phyloP scores from a whole-genome alignment of 352 stramenopile genomes.

The Globisporangium radiosum region DNA sequence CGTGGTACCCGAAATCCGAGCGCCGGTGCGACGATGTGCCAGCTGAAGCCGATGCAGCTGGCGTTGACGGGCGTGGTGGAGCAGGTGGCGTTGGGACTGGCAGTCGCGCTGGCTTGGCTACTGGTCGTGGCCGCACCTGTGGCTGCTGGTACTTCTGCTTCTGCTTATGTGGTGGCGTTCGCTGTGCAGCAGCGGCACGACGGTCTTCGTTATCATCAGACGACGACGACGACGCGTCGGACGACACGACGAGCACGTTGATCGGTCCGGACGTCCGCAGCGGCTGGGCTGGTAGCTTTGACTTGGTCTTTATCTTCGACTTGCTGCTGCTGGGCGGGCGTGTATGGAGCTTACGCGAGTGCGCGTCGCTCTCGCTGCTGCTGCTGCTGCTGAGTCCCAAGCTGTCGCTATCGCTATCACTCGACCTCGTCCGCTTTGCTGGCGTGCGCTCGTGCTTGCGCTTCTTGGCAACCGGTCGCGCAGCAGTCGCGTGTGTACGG shows the following conservation, averaged over 20 bases:
- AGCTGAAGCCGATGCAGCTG: background rate
- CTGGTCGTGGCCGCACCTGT: background rate
- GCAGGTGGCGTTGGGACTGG: background rate
- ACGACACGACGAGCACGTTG: background rate
- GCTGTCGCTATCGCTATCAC: conserved; percentile 1
- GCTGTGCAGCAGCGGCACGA: background rate
- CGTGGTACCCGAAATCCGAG: conserved; percentile 2
- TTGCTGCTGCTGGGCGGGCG: background rate
- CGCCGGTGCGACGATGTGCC: background rate
- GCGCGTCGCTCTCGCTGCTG: conserved; percentile 1
- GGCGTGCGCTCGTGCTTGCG: no score
- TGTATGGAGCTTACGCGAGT: background rate
- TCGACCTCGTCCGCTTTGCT: background rate
- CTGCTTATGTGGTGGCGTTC: no score
- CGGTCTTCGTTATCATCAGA: background rate
- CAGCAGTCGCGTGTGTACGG: background rate
- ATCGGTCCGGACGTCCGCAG: background rate
- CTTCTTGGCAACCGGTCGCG: background rate
- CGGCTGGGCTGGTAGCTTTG: background rate
- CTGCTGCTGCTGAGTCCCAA: background rate
- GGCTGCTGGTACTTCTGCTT: no score
- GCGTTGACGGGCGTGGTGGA: background rate
- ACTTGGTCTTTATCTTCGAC: background rate
- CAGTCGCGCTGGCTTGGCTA: background rate
- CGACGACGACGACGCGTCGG: background rate